phyloP scores from a whole-genome alignment of 2,329 filamentous ascomycete species.

The Beauveria varroae region DNA sequence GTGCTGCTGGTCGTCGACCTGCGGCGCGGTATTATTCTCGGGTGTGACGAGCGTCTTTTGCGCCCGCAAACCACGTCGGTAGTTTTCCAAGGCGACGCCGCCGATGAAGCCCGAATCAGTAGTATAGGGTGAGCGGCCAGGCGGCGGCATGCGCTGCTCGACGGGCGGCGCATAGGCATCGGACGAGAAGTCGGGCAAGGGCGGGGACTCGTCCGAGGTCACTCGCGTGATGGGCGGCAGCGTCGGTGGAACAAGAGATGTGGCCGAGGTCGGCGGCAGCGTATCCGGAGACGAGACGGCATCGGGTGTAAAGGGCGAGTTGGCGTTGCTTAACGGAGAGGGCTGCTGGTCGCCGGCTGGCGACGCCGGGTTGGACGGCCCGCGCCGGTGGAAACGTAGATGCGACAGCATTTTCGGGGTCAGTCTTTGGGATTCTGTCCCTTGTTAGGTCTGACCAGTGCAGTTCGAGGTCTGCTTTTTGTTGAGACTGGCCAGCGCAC shows the following conservation, averaged over 20 bases:
- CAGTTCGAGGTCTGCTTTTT: not conserved
- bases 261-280: slow-evolving; percentile 26
- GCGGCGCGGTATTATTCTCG: slow-evolving; percentile 9
- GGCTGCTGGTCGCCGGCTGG: slow-evolving; percentile 40
- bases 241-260: slow-evolving; percentile 36
- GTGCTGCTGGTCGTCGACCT: slow-evolving; percentile 9
- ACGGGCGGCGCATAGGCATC: slow-evolving; percentile 7
- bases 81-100: slow-evolving; percentile 45
- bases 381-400: slow-evolving; percentile 52
- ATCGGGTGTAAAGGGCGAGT: slow-evolving; percentile 35
- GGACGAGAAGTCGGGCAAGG: slow-evolving; percentile 16
- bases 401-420: slow-evolving; percentile 39
- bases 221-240: slow-evolving; percentile 45
- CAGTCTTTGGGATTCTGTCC: not conserved
- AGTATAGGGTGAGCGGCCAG: slow-evolving; percentile 27
- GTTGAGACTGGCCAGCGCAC: not conserved
- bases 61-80: slow-evolving; percentile 31
- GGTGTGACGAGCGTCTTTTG: slow-evolving; percentile 16
- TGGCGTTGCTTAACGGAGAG: slow-evolving; percentile 30
- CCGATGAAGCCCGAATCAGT: slow-evolving; percentile 44
- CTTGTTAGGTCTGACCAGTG: not conserved
- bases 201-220: slow-evolving; percentile 32
- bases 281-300: slow-evolving; percentile 27
- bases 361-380: slow-evolving; percentile 47
- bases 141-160: slow-evolving; percentile 21